Evolutionary conservation across 2,329 filamentous ascomycete species (phyloP), one percentile per base, ranked within the genome.

Genomic region (Hymenoscyphus linearis): DNA sequence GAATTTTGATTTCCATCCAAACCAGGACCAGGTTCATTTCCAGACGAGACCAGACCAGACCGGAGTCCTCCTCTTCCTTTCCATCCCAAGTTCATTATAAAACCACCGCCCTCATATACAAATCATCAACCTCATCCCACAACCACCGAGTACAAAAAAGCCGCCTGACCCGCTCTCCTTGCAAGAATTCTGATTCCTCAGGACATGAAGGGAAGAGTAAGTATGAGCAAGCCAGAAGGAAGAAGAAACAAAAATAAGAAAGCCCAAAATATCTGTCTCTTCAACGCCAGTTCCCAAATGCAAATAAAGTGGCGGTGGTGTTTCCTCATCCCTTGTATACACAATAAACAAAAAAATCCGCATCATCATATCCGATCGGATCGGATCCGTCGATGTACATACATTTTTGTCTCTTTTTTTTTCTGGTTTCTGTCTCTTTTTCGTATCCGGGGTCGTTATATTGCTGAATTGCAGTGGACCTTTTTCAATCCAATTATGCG

Each of bases 271-370:
- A n/a, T n/a, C n/a, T 52, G 25, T 62, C 63, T 62, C n/a, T 18
- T 47, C 18, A 64, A 66, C 64, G 64, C 64, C 64, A n/a, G 61
- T 27, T 62, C 61, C 64, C 64, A 64, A 57, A 65, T 65, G 64
- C 64, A 31, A 50, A 22, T 59, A 18, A n/a, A n/a, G n/a, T n/a
- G n/a, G n/a, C n/a, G n/a, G 25, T 40, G 13, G 26, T 13, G 26
- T n/a, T n/a, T n/a, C n/a, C n/a, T n/a, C n/a, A n/a, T 47, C 37
- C 58, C 52, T 62, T 60, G 52, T 62, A 62, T 56, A 62, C 61
- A 62, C 55, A 59, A 65, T 40, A 40, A 40, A 18, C n/a, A n/a
- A n/a, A n/a, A n/a, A n/a, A n/a, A n/a, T n/a, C n/a, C n/a, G n/a
- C n/a, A n/a, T n/a, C n/a, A n/a, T n/a, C n/a, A n/a, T n/a, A 40